These are phyloP conservation scores for Setaria italica DNA, from an alignment of 202 grass and related monocot genomes.

Conservation along the genomic window DNA sequence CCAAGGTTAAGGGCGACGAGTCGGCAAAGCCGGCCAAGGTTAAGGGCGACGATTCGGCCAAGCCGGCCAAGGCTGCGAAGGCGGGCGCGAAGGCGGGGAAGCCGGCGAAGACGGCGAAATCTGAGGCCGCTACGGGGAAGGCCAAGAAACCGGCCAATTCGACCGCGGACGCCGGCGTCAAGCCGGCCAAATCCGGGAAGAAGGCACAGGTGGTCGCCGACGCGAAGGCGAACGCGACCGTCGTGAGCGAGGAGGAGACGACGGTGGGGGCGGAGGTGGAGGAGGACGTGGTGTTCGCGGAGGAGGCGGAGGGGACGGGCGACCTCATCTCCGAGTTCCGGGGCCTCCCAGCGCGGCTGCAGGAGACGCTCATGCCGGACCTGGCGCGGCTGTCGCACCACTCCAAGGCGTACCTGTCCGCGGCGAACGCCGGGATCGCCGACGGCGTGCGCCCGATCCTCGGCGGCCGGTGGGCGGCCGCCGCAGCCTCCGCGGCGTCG, in stretches of 20 bases:
- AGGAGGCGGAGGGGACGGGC: slow-evolving; percentile 53
- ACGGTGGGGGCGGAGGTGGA: not conserved
- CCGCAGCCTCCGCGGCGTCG: slow-evolving; percentile 60
- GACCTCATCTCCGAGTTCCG: slow-evolving; percentile 83
- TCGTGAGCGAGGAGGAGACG: slow-evolving; percentile 7
- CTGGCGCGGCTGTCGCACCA: slow-evolving; percentile 80
- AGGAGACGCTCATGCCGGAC: slow-evolving; percentile 86
- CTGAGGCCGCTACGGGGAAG: slow-evolving; percentile 39
- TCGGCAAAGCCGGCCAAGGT: slow-evolving; percentile 38
- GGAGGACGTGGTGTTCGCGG: slow-evolving; percentile 46
- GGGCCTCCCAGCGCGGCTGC: slow-evolving; percentile 66
- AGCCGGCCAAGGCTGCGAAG: slow-evolving; percentile 47
- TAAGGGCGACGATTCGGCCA: slow-evolving; percentile 48
- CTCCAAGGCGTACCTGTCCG: slow-evolving; percentile 86
- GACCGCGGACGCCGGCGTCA: slow-evolving; percentile 25
- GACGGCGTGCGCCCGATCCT: slow-evolving; percentile 76
- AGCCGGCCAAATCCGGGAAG: slow-evolving; percentile 54
- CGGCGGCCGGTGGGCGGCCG: slow-evolving; percentile 68
- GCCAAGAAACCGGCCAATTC: slow-evolving; percentile 59
- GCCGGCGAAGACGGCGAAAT: slow-evolving; percentile 56
- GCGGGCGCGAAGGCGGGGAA: slow-evolving; percentile 54
- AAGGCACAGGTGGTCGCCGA: slow-evolving; percentile 44
- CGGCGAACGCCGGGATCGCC: slow-evolving; percentile 77
- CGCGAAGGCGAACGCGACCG: slow-evolving; percentile 39
- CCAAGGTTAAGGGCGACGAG: slow-evolving; percentile 51